Evolutionary conservation across 345 rosid species (phyloP).

Genomic region (Eucalyptus polyanthemos): DNA sequence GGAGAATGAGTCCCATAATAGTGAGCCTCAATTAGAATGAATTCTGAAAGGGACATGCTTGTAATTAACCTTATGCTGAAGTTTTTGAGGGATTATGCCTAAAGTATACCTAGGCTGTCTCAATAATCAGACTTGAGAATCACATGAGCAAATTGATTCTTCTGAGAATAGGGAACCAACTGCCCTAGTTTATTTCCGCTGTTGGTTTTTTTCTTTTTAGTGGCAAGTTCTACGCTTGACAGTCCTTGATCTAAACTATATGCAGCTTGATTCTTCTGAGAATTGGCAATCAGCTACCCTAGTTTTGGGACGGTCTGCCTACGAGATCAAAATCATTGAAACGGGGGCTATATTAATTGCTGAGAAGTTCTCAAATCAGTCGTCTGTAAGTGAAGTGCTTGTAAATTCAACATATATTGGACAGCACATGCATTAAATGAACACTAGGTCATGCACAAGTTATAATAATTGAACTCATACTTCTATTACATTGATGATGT

Average conservation of each 20-base stretch:
- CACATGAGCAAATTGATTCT: conserved; percentile 37
- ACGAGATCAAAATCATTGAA: conserved; percentile 46
- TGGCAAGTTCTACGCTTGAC: not conserved
- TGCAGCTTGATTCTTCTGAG: conserved; percentile 59
- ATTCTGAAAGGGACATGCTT: not conserved
- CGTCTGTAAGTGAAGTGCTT: conserved; percentile 25
- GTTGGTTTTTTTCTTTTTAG: conserved; percentile 1
- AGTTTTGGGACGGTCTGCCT: conserved; percentile 38
- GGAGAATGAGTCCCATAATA: not conserved
- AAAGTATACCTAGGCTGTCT: not conserved
- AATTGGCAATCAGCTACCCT: conserved; percentile 61
- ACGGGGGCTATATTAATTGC: conserved; percentile 26
- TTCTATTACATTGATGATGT: not conserved
- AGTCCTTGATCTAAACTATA: not conserved
- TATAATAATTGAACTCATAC: not conserved
- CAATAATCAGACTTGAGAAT: not conserved
- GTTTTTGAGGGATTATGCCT: not conserved
- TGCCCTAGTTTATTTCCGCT: conserved; percentile 1
- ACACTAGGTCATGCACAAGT: not conserved
- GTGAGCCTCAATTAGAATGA: not conserved
- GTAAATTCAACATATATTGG: not conserved
- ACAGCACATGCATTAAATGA: not conserved
- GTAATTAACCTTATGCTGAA: not conserved
- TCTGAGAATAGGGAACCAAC: conserved; percentile 69
- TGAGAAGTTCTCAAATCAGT: conserved; percentile 57